phyloP scores from a whole-genome alignment of 768 basidiomycete genomes.

The Boletus sp. region DNA sequence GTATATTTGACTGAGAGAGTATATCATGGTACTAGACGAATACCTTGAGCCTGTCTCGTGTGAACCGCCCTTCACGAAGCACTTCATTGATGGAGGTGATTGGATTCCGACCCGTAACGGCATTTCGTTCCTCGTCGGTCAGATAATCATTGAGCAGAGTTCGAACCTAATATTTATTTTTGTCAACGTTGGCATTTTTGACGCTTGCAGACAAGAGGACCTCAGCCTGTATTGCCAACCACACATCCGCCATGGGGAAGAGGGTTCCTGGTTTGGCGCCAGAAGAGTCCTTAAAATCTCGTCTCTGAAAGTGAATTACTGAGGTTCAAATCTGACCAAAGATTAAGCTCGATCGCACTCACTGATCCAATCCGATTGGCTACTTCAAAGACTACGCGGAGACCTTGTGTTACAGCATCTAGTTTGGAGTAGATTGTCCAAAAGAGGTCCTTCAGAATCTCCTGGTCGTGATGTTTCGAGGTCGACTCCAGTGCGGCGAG shows the following conservation, averaged over 20 bases:
- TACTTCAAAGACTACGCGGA: slow-evolving; percentile 88
- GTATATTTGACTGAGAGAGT: not conserved
- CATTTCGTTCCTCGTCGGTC: slow-evolving; percentile 85
- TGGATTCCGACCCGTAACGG: slow-evolving; percentile 77
- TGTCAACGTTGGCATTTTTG: slow-evolving; percentile 3
- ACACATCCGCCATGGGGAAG: slow-evolving; percentile 84
- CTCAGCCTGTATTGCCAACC: slow-evolving; percentile 87
- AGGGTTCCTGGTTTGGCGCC: slow-evolving; percentile 72
- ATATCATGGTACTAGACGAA: not conserved
- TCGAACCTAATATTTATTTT: slow-evolving; percentile 56
- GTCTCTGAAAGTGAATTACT: slow-evolving; percentile 50
- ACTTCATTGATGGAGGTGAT: slow-evolving; percentile 94
- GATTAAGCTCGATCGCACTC: slow-evolving; percentile 33
- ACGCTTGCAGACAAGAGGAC: slow-evolving; percentile 37
- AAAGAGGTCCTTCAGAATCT: slow-evolving; percentile 87
- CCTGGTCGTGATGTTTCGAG: slow-evolving; percentile 72
- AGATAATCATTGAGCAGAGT: slow-evolving; percentile 85
- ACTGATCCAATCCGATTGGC: slow-evolving; percentile 89
- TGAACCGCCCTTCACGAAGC: slow-evolving; percentile 77
- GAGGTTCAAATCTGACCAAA: not conserved
- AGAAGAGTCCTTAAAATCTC: slow-evolving; percentile 87
- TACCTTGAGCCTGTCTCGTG: slow-evolving; percentile 80
- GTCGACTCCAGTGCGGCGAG: slow-evolving; percentile 73
- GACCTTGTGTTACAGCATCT: slow-evolving; percentile 88
- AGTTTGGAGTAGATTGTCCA: slow-evolving; percentile 98